Base-by-base conservation (phyloP, 345 rosid species). In the Salix suchowensis region DNA sequence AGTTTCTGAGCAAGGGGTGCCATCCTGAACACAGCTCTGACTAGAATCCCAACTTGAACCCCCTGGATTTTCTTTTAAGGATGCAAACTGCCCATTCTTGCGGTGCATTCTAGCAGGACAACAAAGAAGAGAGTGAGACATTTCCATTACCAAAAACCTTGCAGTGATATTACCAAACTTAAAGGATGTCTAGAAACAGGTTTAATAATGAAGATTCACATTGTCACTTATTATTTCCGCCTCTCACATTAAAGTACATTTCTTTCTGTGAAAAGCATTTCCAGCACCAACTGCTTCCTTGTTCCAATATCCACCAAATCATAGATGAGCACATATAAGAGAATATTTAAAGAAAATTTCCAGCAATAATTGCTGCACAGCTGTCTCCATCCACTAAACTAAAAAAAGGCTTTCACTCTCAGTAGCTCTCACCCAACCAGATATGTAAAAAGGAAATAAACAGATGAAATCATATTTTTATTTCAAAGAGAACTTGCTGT, bases 31-130 rank as follows among this genome's bases (percentile, higher is more conserved):
- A 68, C 82, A 78, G 79, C 80, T 78, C 70, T 84, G 91, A n/a
- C 88, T 72, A 55, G 88, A 82, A 72, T 85, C 94, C 88, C 87
- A 86, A 66, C 82, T 80, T 65, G 91, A 84, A 74, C 76, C 85
- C 69, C 88, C 84, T 7, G 86, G 80, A 73, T 79, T 80, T 80
- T 85, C 90, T 80, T 87, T 90, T 61, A 84, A 23, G 37, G 94
- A 90, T 37, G 88, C 90, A 88, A 90, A 90, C 82, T 90, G 94
- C 74, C 94, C 94, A 71, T 90, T 88, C 80, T 86, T 90, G 69
- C 94, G 88, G 71, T 87, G 94, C 94, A 90, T 90, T 79, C 94
- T 90, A 37, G 67, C 62, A 81, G 39, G 69, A 84, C 18, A 65
- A 78, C 74, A 77, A 64, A 66, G n/a, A 77, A 70, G 67, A 77